These are phyloP conservation scores for sweet orange (Citrus sinensis) DNA, from an alignment of 345 rosid genomes.

Conservation along the genomic window DNA sequence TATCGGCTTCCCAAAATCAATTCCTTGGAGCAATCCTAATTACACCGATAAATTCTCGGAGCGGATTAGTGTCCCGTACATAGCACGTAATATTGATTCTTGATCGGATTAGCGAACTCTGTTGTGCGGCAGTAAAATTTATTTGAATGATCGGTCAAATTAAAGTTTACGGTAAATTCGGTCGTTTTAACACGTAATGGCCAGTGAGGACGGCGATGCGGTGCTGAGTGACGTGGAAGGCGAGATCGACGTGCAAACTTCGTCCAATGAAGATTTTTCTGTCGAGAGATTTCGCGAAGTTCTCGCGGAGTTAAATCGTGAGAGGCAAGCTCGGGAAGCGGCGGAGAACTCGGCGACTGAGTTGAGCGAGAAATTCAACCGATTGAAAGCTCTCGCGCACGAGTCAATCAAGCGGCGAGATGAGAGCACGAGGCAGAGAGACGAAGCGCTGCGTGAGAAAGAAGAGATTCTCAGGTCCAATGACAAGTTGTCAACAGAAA, in stretches of 20 bases:
- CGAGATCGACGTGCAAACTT: conserved; percentile 42
- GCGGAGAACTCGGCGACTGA: conserved; percentile 77
- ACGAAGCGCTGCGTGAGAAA: conserved; percentile 73
- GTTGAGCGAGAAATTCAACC: conserved; percentile 51
- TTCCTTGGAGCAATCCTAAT: neutral
- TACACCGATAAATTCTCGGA: neutral
- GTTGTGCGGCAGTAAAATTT: neutral
- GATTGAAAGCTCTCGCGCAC: conserved; percentile 70
- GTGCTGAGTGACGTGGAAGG: conserved; percentile 90
- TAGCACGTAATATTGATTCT: neutral
- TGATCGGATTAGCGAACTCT: neutral
- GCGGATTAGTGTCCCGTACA: neutral
- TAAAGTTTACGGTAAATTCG: neutral
- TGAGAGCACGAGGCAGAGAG: conserved; percentile 65
- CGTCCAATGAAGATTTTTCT: conserved; percentile 41
- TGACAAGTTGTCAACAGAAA: conserved; percentile 45
- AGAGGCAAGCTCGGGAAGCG: conserved; percentile 75
- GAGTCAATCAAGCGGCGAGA: conserved; percentile 90
- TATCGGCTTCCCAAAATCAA: neutral
- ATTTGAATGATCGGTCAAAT: neutral
- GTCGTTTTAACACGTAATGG: conserved; percentile 32
- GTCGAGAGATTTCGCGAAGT: conserved; percentile 59
- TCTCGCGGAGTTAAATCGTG: conserved; percentile 80
- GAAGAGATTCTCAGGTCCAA: conserved; percentile 45
- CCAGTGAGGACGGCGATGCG: conserved; percentile 64